These are phyloP conservation scores for Fusarium tupiense DNA, from an alignment of 2,329 filamentous ascomycete species.

Conservation along the genomic window DNA sequence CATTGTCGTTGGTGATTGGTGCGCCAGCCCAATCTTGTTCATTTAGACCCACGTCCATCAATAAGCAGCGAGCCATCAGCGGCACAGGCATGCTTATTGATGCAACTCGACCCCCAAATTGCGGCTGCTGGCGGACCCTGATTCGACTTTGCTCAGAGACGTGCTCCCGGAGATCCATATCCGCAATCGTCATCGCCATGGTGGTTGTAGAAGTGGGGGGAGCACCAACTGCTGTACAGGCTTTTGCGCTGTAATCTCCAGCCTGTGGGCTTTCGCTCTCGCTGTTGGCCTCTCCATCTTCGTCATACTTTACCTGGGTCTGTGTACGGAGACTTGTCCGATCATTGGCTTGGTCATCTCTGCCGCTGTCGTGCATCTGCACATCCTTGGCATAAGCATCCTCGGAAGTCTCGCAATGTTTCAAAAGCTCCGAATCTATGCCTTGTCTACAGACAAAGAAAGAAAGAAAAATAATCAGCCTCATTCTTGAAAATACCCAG, in stretches of 20 bases:
- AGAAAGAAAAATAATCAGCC: neutral
- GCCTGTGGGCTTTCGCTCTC: neutral
- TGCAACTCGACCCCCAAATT: constrained; percentile 33
- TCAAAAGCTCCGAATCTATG: neutral
- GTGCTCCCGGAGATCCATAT: constrained; percentile 36
- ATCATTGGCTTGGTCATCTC: constrained; percentile 11
- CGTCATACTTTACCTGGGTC: constrained; percentile 5
- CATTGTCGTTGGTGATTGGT: constrained; percentile 34
- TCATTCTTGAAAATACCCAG: neutral
- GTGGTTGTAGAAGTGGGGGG: constrained; percentile 30
- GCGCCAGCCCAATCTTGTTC: constrained; percentile 36
- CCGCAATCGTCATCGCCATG: constrained; percentile 31
- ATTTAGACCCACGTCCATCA: constrained; percentile 33
- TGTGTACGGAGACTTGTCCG: constrained; percentile 21
- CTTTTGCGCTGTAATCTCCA: constrained; percentile 28
- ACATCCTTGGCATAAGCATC: constrained; percentile 1
- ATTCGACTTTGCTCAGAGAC: constrained; percentile 24
- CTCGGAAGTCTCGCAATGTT: constrained; percentile 11
- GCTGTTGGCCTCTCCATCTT: constrained; percentile 1
- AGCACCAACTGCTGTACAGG: constrained; percentile 1
- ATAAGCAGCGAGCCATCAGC: constrained; percentile 33
- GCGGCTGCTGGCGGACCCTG: constrained; percentile 39
- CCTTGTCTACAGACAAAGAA: neutral
- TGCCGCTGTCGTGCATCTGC: constrained; percentile 6
- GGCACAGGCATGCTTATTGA: constrained; percentile 34